These are phyloP conservation scores for Elongisporangium undulatum DNA, from an alignment of 352 stramenopile species.

Conservation along the genomic window DNA sequence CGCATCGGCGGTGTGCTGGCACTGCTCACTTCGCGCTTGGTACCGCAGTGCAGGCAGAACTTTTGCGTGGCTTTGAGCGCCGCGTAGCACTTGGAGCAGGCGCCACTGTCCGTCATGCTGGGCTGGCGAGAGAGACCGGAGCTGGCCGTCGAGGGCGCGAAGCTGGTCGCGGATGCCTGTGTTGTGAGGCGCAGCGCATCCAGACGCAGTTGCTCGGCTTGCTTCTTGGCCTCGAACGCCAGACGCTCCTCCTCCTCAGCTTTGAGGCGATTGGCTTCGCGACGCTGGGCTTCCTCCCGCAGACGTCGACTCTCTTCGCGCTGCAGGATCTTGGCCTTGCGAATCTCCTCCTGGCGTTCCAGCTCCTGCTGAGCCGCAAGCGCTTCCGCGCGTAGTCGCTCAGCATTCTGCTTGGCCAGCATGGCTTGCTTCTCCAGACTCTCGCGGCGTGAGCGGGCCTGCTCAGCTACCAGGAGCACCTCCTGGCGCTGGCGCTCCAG, in stretches of 20 bases:
- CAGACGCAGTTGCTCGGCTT: constrained; percentile 55
- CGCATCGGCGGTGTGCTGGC: constrained; percentile 1
- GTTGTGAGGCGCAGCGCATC: constrained; percentile 50
- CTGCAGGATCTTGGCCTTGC: constrained; percentile 30
- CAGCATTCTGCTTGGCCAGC: constrained; percentile 50
- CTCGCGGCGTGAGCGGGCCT: constrained; percentile 45
- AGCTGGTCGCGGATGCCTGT: constrained; percentile 11
- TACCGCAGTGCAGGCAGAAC: constrained; percentile 69
- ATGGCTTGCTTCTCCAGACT: constrained; percentile 47
- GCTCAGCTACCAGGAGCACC: constrained; percentile 49
- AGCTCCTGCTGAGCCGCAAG: constrained; percentile 49
- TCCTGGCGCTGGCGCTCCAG: constrained; percentile 57
- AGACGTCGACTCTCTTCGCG: constrained; percentile 47
- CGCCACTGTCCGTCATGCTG: neutral
- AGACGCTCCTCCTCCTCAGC: constrained; percentile 54
- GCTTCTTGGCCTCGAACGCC: constrained; percentile 57
- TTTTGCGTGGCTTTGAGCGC: constrained; percentile 39
- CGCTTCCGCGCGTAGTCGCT: constrained; percentile 50
- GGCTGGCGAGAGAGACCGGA: neutral
- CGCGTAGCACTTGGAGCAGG: constrained; percentile 10
- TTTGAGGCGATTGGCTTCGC: constrained; percentile 52
- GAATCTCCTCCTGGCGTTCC: constrained; percentile 49
- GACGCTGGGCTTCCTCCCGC: constrained; percentile 50
- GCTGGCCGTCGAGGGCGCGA: neutral
- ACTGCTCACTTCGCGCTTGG: constrained; percentile 16